Evolutionary conservation across 1,284 basidiomycete genomes (phyloP), one percentile per base, ranked within the genome.

Genomic region (Cyathus olla): DNA sequence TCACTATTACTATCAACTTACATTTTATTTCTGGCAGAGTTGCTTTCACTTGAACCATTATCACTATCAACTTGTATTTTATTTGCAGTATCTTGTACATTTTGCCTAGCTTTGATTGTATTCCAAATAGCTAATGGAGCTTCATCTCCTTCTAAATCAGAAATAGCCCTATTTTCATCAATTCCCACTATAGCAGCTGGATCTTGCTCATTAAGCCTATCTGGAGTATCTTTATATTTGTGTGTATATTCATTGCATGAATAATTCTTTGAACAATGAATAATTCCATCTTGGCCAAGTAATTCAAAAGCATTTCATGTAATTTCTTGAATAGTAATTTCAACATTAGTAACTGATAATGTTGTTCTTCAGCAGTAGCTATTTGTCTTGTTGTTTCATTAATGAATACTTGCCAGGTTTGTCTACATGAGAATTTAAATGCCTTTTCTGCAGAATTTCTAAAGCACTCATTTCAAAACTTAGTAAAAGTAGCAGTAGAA

Each of bases 181-280:
- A 52, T 31, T 35, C 64, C 63, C 49, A 67, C 59, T 27, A 65
- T 24, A 28, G 59, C 61, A 61, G 60, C 65, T 60, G 61, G 57
- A 61, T 62, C 61, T 58, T 65, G 51, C 29, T 35, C 47, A 53
- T 61, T 27, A 51, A 66, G 50, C 28, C 40, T 17, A 64, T 70
- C 67, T 60, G 63, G 53, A 52, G 55, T 56, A 5, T 17, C 21
- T 60, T 65, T 69, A 48, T 63, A 72, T 60, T 35, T 44, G 35
- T 74, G 67, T 27, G 66, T 68, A 56, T 68, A 74, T 57, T 74
- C 69, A 50, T 40, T 48, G 50, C 71, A 73, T 11, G 59, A 47
- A 66, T 74, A 71, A 3, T 55, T 55, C 26, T 63, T 39, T 29
- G 66, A 60, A 58, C 56, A 24, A 42, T 29, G n/a, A 21, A 72